Conservation (phyloP, 805 yeast species). For the Kluyveromyces aestuarii region DNA sequence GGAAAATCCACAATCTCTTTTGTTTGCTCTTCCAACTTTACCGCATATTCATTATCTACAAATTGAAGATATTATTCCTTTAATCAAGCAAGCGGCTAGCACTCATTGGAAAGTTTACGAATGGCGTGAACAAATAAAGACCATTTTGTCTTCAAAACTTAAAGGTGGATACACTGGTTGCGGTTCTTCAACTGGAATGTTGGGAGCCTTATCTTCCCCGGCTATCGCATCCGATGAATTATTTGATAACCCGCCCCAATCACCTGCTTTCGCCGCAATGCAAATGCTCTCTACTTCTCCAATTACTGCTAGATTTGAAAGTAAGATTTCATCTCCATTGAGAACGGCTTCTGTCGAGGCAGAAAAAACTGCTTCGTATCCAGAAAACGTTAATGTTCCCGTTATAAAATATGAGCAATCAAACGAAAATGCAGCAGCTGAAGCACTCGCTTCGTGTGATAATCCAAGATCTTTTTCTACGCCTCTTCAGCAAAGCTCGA, state of each 20-base stretch:
- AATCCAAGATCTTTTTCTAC: slow-evolving; percentile 5
- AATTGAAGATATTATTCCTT: slow-evolving; percentile 45
- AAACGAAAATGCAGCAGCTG: slow-evolving; percentile 8
- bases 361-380: background rate
- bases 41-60: slow-evolving; percentile 59
- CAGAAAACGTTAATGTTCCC: background rate
- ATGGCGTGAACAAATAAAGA: slow-evolving; percentile 53
- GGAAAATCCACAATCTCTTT: slow-evolving; percentile 42
- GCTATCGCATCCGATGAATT: slow-evolving; percentile 31
- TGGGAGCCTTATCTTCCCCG: slow-evolving; percentile 50
- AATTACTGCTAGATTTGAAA: slow-evolving; percentile 11
- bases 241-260: slow-evolving; percentile 14
- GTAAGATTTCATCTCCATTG: slow-evolving; percentile 13
- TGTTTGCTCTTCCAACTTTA: slow-evolving; percentile 66
- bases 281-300: slow-evolving; percentile 31
- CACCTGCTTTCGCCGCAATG: slow-evolving; percentile 9
- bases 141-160: slow-evolving; percentile 44
- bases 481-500: background rate
- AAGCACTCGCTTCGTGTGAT: background rate
- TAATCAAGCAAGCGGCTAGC: slow-evolving; percentile 30
- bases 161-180: slow-evolving; percentile 64
- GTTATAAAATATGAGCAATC: slow-evolving; percentile 4
- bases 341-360: slow-evolving; percentile 1
- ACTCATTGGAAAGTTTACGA: slow-evolving; percentile 47
- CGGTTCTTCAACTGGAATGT: slow-evolving; percentile 57